These are phyloP conservation scores for Trametes cubensis DNA, from an alignment of 768 basidiomycete species.

Conservation along the genomic window DNA sequence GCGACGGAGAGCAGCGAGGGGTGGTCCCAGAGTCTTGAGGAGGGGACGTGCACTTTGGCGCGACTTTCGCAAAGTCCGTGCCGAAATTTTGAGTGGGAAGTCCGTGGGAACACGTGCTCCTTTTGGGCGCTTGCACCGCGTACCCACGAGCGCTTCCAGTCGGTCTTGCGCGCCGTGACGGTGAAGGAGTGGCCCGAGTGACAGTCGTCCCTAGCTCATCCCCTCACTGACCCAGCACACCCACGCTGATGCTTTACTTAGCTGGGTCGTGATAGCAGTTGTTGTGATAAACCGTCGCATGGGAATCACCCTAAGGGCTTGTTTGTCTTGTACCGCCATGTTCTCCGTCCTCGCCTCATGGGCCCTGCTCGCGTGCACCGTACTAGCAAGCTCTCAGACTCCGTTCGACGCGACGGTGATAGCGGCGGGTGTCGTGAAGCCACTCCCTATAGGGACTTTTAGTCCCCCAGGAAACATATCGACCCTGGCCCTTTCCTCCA, in stretches of 20 bases:
- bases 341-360: conserved; percentile 6
- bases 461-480: conserved; percentile 8
- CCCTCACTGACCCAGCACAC: background rate
- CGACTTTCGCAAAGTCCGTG: conserved; percentile 16
- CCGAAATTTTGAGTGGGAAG: conserved; percentile 24
- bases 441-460: conserved; percentile 1
- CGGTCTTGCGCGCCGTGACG: background rate
- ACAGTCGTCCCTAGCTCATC: too few species aligned
- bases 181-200: too few species aligned
- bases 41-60: conserved; percentile 11
- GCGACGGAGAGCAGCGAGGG: background rate
- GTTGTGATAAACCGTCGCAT: background rate
- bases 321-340: conserved; percentile 7
- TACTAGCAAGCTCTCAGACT: conserved; percentile 5
- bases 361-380: background rate
- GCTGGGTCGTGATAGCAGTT: background rate
- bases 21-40: conserved; percentile 7
- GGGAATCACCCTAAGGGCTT: background rate
- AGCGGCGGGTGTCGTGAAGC: background rate
- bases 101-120: conserved; percentile 18
- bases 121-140: background rate
- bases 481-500: conserved; percentile 30
- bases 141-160: background rate
- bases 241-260: background rate
- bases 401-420: background rate